Evolutionary conservation across 148 eudicot species (phyloP), one percentile per base, ranked within the genome.

Genomic region (Dianthus caryophyllus): DNA sequence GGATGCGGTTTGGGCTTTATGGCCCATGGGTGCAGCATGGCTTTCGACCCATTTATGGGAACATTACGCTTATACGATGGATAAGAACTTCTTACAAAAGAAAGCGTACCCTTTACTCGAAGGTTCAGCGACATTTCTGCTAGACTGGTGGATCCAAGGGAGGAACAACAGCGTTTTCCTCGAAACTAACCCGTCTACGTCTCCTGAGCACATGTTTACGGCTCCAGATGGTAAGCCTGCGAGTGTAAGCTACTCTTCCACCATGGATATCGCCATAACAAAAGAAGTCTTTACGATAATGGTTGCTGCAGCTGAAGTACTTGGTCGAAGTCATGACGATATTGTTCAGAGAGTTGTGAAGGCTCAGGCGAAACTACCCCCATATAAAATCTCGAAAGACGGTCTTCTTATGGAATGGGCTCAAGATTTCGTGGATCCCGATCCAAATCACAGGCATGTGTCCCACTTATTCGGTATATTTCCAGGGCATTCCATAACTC

Each of bases 21-120:
- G 97, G 97, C 97, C 87, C 0, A 88, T 92, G 97, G 97, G 97
- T 26, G 97, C 96, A 38, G 96, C 96, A 25, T 92, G 97, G 97
- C 82, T 88, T 71, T 80, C 87, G 50, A 92, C 97, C n/a, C 97
- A 92, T 81, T 74, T 88, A 33, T 92, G 97, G 97, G 96, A 87
- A 69, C 93, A 92, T 66, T 92, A 84, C 66, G 71, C 84, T 31
- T 88, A 74, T 66, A 92, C 96, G 30, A 69, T 80, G 89, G 93
- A 92, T 77, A 87, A 84, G 85, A 82, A 49, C 68, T 92, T 87
- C 73, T 76, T 92, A 18, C 67, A 73, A 62, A 80, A 71, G 12
- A 80, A 79, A 64, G 94, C 88, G 30, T 92, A 89, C 78, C 88
- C 89, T 4, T 74, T 92, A 73, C 74, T 92, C 36, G 84, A 92